Percentiles rank a stretch among this genome's conserved stretches.
Evolutionary conservation across 169 alveolate species (phyloP).

Genomic region (Cryptosporidium canis): DNA sequence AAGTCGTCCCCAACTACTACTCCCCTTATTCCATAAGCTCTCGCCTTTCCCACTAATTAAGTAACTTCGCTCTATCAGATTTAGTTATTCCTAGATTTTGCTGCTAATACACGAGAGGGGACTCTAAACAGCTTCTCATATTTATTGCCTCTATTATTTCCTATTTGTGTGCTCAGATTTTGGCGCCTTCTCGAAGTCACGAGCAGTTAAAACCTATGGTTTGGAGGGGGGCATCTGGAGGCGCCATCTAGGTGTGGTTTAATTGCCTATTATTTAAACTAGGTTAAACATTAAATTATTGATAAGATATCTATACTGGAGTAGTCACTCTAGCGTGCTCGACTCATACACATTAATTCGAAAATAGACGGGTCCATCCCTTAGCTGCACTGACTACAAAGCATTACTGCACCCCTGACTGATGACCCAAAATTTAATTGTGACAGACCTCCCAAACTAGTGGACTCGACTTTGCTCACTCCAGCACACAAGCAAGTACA

Average conservation of each 20-base stretch:
- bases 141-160: background rate
- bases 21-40: constrained; percentile 6
- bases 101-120: constrained; percentile 20
- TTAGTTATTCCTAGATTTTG: constrained; percentile 9
- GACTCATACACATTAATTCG: too few species aligned
- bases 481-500: too few species aligned
- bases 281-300: too few species aligned
- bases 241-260: constrained; percentile 38
- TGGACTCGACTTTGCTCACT: too few species aligned
- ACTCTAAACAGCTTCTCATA: constrained; percentile 16
- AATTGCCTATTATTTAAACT: background rate
- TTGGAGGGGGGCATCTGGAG: constrained; percentile 15
- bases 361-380: too few species aligned
- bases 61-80: background rate
- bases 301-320: too few species aligned
- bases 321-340: too few species aligned
- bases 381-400: too few species aligned
- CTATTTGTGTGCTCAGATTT: constrained; percentile 52
- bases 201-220: constrained; percentile 58
- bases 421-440: too few species aligned
- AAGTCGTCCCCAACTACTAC: background rate
- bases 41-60: background rate
- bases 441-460: too few species aligned
- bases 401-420: too few species aligned
- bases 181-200: constrained; percentile 68